Conservation (phyloP, 306 rosid species). For the Boehmeria nivea region DNA sequence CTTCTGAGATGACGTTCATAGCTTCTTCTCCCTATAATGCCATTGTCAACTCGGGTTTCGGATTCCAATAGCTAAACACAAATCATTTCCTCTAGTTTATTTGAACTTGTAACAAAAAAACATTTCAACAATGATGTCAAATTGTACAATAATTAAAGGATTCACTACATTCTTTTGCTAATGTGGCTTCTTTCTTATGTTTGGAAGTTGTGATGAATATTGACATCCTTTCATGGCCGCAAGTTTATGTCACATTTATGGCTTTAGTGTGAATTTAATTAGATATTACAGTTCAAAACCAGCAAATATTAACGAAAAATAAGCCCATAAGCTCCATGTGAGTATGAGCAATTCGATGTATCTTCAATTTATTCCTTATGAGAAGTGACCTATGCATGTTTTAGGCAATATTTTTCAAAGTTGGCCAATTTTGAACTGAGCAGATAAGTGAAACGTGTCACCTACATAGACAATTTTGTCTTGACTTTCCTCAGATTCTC, state of each 20-base stretch:
- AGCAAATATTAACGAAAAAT: too few relatives aligned
- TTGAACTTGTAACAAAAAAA: conserved; percentile 21
- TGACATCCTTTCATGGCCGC: too few relatives aligned
- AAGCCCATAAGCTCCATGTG: too few relatives aligned
- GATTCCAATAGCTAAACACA: conserved; percentile 13
- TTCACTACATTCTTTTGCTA: background rate
- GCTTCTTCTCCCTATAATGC: conserved; percentile 21
- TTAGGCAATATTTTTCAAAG: background rate
- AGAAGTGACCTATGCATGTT: too few relatives aligned
- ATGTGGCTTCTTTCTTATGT: background rate
- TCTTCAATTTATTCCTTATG: too few relatives aligned
- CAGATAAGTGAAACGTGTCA: background rate
- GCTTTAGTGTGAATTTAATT: too few relatives aligned
- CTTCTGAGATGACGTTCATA: too few relatives aligned
- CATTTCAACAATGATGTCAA: conserved; percentile 1
- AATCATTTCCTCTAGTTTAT: conserved; percentile 16
- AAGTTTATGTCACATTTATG: too few relatives aligned
- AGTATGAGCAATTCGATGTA: too few relatives aligned
- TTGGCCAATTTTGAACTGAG: background rate
- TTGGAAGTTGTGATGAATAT: background rate
- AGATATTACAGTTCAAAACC: too few relatives aligned
- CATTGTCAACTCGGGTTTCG: too few relatives aligned
- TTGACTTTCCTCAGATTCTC: background rate
- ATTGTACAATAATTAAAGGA: conserved; percentile 5
- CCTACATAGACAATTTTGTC: background rate